Conservation (phyloP, 2,329 filamentous ascomycete genomes). For the Trichothecium sympodiale region DNA sequence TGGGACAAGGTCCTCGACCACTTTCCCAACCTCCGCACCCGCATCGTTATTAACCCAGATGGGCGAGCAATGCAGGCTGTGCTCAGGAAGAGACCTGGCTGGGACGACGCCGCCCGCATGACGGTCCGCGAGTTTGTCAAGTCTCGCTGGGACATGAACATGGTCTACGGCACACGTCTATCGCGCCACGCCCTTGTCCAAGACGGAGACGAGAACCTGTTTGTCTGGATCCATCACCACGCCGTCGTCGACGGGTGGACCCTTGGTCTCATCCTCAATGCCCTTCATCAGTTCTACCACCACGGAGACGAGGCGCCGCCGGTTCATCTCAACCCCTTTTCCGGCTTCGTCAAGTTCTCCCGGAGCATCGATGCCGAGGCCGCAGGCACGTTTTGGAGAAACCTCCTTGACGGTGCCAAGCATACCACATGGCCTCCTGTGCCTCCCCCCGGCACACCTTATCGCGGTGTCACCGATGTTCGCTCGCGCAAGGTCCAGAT, state of each 20-base stretch:
- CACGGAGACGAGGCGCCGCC: neutral
- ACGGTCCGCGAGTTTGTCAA: neutral
- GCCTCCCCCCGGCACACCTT: no score
- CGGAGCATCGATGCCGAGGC: conserved; percentile 1
- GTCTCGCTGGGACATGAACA: conserved; percentile 1
- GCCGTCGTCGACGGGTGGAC: conserved; percentile 16
- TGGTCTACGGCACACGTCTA: conserved; percentile 7
- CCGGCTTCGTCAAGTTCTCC: conserved; percentile 7
- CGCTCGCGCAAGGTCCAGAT: conserved; percentile 1
- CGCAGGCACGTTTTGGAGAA: conserved; percentile 6
- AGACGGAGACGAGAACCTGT: conserved; percentile 5
- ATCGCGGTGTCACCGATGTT: neutral
- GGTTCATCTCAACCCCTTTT: conserved; percentile 9
- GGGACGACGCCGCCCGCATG: conserved; percentile 1
- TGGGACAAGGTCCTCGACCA: conserved; percentile 5
- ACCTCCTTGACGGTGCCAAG: conserved; percentile 4
- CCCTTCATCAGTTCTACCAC: conserved; percentile 1
- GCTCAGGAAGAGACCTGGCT: neutral
- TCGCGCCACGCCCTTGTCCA: conserved; percentile 6
- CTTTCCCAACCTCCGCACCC: conserved; percentile 5
- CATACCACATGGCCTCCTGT: neutral
- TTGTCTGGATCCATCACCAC: conserved; percentile 16
- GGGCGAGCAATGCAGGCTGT: neutral
- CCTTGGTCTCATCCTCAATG: conserved; percentile 4
- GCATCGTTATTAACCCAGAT: conserved; percentile 4